These are phyloP conservation scores for Tricholoma sp. DNA, from an alignment of 768 basidiomycete species.

Conservation along the genomic window DNA sequence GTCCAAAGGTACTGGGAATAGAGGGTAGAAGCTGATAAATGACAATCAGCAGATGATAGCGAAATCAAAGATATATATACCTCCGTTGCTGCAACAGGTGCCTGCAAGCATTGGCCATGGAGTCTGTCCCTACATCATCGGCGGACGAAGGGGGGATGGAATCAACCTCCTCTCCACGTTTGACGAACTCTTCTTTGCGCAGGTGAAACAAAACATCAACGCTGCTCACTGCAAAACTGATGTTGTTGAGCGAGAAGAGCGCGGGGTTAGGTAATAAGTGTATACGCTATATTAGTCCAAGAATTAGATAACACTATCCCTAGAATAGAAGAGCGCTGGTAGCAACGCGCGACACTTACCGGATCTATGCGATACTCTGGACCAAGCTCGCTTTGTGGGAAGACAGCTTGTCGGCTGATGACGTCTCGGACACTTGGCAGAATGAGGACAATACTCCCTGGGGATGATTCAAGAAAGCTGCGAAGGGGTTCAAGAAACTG, in stretches of 20 bases:
- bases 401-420: conserved; percentile 73
- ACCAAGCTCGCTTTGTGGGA: conserved; percentile 73
- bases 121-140: conserved; percentile 53
- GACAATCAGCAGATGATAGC: background rate
- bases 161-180: conserved; percentile 59
- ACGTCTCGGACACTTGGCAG: conserved; percentile 84
- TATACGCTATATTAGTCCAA: conserved; percentile 50
- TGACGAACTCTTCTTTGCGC: conserved; percentile 75
- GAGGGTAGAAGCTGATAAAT: conserved; percentile 80
- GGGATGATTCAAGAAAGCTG: conserved; percentile 53
- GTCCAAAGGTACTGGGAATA: conserved; percentile 83
- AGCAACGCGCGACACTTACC: conserved; percentile 31
- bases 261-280: conserved; percentile 83
- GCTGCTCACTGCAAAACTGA: conserved; percentile 76
- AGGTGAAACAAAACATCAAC: conserved; percentile 89
- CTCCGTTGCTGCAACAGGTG: conserved; percentile 85
- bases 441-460: conserved; percentile 68
- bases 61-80: conserved; percentile 31
- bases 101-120: conserved; percentile 74
- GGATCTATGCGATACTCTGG: conserved; percentile 40
- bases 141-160: conserved; percentile 31
- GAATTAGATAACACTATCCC: background rate
- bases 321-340: background rate
- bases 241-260: conserved; percentile 77
- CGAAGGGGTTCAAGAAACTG: conserved; percentile 57